Base-by-base conservation (phyloP, 768 basidiomycete genomes). In the Hygrophorus russula region DNA sequence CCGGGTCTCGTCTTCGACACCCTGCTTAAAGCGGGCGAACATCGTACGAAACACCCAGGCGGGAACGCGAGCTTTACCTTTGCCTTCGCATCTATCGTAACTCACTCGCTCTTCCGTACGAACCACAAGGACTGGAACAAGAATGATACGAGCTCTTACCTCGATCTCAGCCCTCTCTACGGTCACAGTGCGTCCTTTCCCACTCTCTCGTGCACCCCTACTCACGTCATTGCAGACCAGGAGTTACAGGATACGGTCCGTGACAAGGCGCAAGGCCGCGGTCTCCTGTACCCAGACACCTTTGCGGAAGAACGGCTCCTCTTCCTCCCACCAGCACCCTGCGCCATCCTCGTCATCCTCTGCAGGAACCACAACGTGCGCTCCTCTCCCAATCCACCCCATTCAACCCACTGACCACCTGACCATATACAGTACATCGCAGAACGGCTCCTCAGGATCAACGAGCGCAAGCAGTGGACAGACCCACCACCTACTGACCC, bases 41-140 rank as follows among this genome's bases (percentile, higher is more conserved):
- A n/a, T n/a, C n/a, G n/a, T n/a, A n/a, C n/a, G n/a, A n/a, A n/a
- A n/a, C 77, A 79, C 52, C 64, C 70, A 2, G 70, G 68, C 5
- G 82, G 81, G 18, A 67, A 77, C 46, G 80, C 77, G 13, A 73
- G 68, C 51, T 51, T 80, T 36, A 73, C 76, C 51, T 83, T 82
- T 50, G 76, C 81, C 2, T 81, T 80, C 49, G 82, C 80, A 2
- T 64, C 76, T 27, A 59, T 82, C 30, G 67, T 82, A 45, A 79
- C 73, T 38, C 80, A 82, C 57, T 69, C 66, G 4, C 57, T 78
- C 8, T 80, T 78, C 65, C 59, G 69, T 29, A 75, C 76, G 1
- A 61, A 70, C 49, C 56, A 53, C 9, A 46, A 52, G 2, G 65
- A 74, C 48, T 61, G 58, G 49, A 63, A 58, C 27, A 62, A 69